Percentiles rank a stretch among this genome's conserved stretches.
These are phyloP conservation scores for Nematodospora valgi DNA, from an alignment of 805 yeast genomes.

Conservation along the genomic window DNA sequence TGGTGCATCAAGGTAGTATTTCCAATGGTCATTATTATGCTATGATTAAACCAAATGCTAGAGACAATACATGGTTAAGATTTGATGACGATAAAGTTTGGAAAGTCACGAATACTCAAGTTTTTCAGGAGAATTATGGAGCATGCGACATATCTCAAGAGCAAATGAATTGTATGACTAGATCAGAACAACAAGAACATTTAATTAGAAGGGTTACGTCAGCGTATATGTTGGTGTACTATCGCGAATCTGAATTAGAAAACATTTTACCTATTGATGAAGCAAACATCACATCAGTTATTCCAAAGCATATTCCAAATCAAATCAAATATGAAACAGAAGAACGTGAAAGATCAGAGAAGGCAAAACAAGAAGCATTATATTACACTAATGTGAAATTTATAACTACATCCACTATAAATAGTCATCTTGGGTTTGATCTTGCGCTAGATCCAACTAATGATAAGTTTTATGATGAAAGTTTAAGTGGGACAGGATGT, in stretches of 20 bases:
- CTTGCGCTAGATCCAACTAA: slow-evolving; percentile 59
- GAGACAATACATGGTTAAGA: slow-evolving; percentile 70
- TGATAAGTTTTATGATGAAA: slow-evolving; percentile 45
- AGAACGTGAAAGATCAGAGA: slow-evolving; percentile 51
- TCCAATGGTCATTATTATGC: slow-evolving; percentile 97
- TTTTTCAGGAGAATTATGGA: slow-evolving; percentile 90
- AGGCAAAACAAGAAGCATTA: slow-evolving; percentile 62
- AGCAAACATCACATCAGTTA: slow-evolving; percentile 34
- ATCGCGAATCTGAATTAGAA: slow-evolving; percentile 58
- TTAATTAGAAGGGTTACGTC: slow-evolving; percentile 77
- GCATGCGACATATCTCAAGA: slow-evolving; percentile 55
- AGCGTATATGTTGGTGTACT: slow-evolving; percentile 95
- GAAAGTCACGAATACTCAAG: slow-evolving; percentile 79
- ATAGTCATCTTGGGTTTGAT: slow-evolving; percentile 69
- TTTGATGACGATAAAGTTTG: slow-evolving; percentile 96
- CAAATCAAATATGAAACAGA: slow-evolving; percentile 62
- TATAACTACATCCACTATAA: slow-evolving; percentile 52
- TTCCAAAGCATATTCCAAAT: slow-evolving; percentile 65
- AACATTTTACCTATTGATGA: slow-evolving; percentile 59
- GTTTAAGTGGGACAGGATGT: slow-evolving; percentile 26
- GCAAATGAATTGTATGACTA: slow-evolving; percentile 48
- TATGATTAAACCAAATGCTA: slow-evolving; percentile 73
- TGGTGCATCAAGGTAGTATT: slow-evolving; percentile 94
- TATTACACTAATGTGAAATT: slow-evolving; percentile 49
- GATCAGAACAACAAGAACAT: slow-evolving; percentile 61